A percentile compares a stretch with the other conserved stretches of the same genome.
These are phyloP conservation scores for Candida sanyaensis DNA, from an alignment of 1,139 yeast species.

Conservation along the genomic window DNA sequence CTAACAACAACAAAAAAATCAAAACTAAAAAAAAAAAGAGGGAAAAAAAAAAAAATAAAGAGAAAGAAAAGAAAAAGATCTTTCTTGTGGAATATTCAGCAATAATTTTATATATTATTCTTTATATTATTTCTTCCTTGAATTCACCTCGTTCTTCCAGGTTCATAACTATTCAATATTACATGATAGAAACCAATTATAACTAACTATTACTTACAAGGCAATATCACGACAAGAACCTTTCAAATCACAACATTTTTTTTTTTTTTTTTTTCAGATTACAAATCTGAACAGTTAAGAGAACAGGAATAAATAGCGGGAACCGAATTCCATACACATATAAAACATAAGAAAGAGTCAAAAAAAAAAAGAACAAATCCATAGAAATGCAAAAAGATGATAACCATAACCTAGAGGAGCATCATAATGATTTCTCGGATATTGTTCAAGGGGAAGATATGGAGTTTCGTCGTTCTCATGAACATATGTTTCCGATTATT, in stretches of 20 bases:
- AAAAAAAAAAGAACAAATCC: too few species aligned
- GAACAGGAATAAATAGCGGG: not conserved
- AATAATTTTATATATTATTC: not conserved
- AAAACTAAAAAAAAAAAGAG: not conserved
- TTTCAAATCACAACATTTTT: not conserved
- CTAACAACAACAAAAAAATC: not conserved
- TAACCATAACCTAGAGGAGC: conserved; percentile 1
- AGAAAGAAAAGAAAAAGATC: not conserved
- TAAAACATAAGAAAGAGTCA: not conserved
- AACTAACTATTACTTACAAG: not conserved
- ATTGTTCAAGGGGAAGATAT: conserved; percentile 42
- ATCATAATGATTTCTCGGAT: conserved; percentile 31
- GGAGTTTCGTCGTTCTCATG: conserved; percentile 31
- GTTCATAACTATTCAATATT: not conserved
- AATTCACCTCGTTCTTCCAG: not conserved
- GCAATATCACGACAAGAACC: not conserved
- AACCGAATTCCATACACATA: not conserved
- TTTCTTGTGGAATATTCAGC: not conserved
- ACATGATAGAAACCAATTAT: not conserved
- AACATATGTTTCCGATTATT: conserved; percentile 22
- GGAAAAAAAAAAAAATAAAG: not conserved
- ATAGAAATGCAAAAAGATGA: not conserved
- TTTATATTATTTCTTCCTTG: not conserved
- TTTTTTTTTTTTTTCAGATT: conserved; percentile 1
- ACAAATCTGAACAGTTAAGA: not conserved